Conservation (phyloP, 495 filamentous ascomycete species). For the Neurospora sublineolata region DNA sequence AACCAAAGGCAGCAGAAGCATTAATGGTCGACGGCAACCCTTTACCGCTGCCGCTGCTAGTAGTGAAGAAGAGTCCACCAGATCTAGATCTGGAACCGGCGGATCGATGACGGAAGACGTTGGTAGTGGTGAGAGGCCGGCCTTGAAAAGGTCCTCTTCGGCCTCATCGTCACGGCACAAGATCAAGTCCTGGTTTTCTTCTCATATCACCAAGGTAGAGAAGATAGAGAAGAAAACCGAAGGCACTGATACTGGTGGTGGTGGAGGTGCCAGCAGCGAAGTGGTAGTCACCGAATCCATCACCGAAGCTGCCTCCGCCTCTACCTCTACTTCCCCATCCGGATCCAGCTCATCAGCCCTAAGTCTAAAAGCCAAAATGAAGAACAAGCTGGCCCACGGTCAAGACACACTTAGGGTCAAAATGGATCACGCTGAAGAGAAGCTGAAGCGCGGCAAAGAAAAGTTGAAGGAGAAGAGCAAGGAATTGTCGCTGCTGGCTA, state of each 20-base stretch:
- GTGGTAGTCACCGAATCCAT: neutral
- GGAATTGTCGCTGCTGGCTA: neutral
- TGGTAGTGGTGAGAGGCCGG: neutral
- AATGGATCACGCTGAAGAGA: neutral
- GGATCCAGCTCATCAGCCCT: neutral
- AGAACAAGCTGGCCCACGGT: neutral
- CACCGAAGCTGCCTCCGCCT: neutral
- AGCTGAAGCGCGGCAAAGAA: neutral
- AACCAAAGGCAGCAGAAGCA: neutral
- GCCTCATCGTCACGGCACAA: neutral
- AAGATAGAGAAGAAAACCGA: neutral
- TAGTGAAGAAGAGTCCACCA: neutral
- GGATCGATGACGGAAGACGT: neutral
- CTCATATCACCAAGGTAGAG: neutral
- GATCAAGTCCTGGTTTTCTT: neutral
- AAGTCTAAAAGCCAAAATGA: neutral
- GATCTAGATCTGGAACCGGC: neutral
- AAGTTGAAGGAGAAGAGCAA: neutral
- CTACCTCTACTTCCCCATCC: neutral
- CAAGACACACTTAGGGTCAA: neutral
- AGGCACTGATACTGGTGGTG: neutral
- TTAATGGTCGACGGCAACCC: neutral
- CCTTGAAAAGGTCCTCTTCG: neutral
- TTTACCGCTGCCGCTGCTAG: neutral
- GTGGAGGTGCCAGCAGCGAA: neutral